Percentiles rank a stretch among this genome's conserved stretches.
These are phyloP conservation scores for Nelumbo lutea DNA, from an alignment of 164 flowering plant species.

Conservation along the genomic window DNA sequence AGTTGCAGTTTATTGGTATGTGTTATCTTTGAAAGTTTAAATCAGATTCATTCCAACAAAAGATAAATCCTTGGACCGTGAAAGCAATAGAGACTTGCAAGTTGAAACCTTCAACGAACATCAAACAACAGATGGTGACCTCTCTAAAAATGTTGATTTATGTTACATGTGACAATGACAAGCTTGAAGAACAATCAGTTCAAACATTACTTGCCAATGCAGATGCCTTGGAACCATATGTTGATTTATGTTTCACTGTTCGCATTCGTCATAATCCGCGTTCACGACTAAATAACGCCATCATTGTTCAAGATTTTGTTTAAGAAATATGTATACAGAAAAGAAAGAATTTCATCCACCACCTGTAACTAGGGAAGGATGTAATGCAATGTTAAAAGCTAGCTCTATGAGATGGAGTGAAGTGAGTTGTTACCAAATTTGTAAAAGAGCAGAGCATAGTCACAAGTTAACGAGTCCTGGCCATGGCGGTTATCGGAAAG, in stretches of 20 bases:
- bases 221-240: slow-evolving; percentile 27
- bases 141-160: slow-evolving; percentile 19
- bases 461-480: slow-evolving; percentile 36
- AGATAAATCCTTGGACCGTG: not conserved
- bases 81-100: slow-evolving; percentile 19
- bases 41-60: no score
- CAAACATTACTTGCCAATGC: slow-evolving; percentile 6
- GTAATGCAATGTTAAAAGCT: slow-evolving; percentile 40
- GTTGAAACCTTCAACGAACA: slow-evolving; percentile 21
- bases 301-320: slow-evolving; percentile 51
- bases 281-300: slow-evolving; percentile 32
- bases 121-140: slow-evolving; percentile 24
- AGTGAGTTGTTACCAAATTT: slow-evolving; percentile 39
- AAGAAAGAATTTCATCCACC: slow-evolving; percentile 47
- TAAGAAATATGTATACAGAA: slow-evolving; percentile 35
- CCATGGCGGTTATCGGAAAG: slow-evolving; percentile 40
- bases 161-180: slow-evolving; percentile 16
- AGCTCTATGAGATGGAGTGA: slow-evolving; percentile 31
- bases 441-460: slow-evolving; percentile 28
- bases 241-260: slow-evolving; percentile 43
- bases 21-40: no score
- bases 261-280: slow-evolving; percentile 41
- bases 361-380: slow-evolving; percentile 46
- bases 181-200: slow-evolving; percentile 6
- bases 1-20: no score